Percentiles rank a stretch among this genome's conserved stretches.
Evolutionary conservation across 202 grass and related monocot species (phyloP).

Genomic region (Bolboschoenoplectus hybrid): DNA sequence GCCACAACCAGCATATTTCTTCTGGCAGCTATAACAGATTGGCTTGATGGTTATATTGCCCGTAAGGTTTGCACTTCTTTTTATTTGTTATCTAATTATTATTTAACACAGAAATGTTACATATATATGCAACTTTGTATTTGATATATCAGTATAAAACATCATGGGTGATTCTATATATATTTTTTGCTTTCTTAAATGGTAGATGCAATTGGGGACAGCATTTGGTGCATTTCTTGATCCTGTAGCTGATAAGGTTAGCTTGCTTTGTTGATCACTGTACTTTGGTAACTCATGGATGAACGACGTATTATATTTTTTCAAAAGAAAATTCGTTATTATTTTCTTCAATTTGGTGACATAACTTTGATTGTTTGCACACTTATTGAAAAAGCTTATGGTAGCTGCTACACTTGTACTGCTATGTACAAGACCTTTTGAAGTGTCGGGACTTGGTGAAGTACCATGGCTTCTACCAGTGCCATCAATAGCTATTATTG

Average conservation of each 20-base stretch:
- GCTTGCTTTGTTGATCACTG: constrained; percentile 27
- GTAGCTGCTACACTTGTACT: constrained; percentile 91
- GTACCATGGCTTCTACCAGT: constrained; percentile 87
- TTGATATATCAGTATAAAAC: constrained; percentile 8
- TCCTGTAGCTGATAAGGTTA: constrained; percentile 98
- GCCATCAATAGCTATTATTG: constrained; percentile 97
- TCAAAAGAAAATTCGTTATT: background rate
- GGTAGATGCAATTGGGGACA: constrained; percentile 89
- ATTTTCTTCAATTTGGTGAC: constrained; percentile 31
- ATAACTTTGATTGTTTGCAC: constrained; percentile 23
- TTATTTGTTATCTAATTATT: constrained; percentile 28
- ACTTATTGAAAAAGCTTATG: constrained; percentile 72
- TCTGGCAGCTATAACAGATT: constrained; percentile 89
- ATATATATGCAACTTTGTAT: constrained; percentile 1
- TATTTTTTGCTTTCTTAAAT: constrained; percentile 29
- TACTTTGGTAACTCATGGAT: constrained; percentile 19
- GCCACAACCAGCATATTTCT: constrained; percentile 96
- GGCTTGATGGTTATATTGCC: constrained; percentile 98
- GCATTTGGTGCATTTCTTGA: constrained; percentile 99
- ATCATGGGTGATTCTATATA: background rate
- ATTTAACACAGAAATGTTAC: constrained; percentile 30
- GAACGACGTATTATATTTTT: background rate
- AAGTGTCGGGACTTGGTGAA: constrained; percentile 57
- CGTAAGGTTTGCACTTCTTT: constrained; percentile 70
- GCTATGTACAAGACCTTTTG: constrained; percentile 85